Conservation (phyloP, 495 filamentous ascomycete genomes). For the Penicillium ucsense region DNA sequence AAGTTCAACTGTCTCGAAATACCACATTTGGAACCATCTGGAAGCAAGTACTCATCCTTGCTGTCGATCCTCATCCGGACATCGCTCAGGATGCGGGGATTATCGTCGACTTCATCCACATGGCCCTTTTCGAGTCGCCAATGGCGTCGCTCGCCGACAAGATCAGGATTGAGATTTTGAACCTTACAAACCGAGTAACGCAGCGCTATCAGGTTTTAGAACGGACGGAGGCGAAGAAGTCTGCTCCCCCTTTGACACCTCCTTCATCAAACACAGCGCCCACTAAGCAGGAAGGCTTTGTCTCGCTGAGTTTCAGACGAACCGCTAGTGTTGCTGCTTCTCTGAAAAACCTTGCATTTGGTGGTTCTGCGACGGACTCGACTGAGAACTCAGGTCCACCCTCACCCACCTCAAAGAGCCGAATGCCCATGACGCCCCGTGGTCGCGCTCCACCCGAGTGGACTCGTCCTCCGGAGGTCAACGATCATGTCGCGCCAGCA, state of each 20-base stretch:
- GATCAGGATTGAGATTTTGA: constrained; percentile 68
- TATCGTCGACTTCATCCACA: constrained; percentile 77
- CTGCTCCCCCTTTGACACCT: constrained; percentile 40
- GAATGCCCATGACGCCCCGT: constrained; percentile 40
- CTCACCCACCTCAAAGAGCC: constrained; percentile 27
- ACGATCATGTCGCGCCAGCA: constrained; percentile 57
- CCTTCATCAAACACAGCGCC: constrained; percentile 29
- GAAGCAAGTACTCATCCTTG: constrained; percentile 84
- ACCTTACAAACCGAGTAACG: constrained; percentile 43
- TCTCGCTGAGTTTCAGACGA: constrained; percentile 51
- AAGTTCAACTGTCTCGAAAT: constrained; percentile 56
- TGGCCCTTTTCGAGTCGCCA: constrained; percentile 64
- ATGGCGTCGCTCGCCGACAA: constrained; percentile 58
- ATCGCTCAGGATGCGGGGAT: constrained; percentile 73
- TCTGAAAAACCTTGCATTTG: constrained; percentile 60
- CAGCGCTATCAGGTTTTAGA: constrained; percentile 36
- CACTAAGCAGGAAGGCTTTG: constrained; percentile 53
- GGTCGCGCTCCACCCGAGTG: constrained; percentile 60
- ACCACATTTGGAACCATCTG: constrained; percentile 87
- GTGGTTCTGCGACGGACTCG: constrained; percentile 25
- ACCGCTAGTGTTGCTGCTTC: constrained; percentile 67
- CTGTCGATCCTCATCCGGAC: constrained; percentile 90
- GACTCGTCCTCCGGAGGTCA: constrained; percentile 66
- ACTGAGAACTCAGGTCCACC: constrained; percentile 16
- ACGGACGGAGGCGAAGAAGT: constrained; percentile 29